A percentile compares a stretch with the other conserved stretches of the same genome.
phyloP scores from a whole-genome alignment of 1,284 basidiomycete species.

The Mycosarcoma maydis region DNA sequence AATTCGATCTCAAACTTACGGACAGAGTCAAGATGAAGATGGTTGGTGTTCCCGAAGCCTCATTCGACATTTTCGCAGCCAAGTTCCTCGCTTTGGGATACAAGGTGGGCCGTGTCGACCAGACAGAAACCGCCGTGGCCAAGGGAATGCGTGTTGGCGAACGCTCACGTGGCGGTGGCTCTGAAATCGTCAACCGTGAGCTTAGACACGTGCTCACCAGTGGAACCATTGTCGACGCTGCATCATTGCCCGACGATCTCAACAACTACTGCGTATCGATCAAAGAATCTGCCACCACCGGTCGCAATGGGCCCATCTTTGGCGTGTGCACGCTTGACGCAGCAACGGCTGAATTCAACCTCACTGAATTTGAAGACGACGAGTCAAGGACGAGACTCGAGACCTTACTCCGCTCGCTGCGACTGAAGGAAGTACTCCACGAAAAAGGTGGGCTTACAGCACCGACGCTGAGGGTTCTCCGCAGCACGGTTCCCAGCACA shows the following conservation, averaged over 20 bases:
- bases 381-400: slow-evolving; percentile 90
- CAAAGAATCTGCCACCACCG: slow-evolving; percentile 70
- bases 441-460: slow-evolving; percentile 76
- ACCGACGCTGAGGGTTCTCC: slow-evolving; percentile 53
- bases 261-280: slow-evolving; percentile 94
- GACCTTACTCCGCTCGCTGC: slow-evolving; percentile 89
- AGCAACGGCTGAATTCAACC: slow-evolving; percentile 92
- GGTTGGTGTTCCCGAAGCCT: slow-evolving; percentile 95
- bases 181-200: slow-evolving; percentile 73
- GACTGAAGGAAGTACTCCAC: slow-evolving; percentile 91
- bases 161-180: slow-evolving; percentile 69
- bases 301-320: slow-evolving; percentile 70
- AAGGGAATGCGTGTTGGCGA: slow-evolving; percentile 72
- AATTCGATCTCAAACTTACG: slow-evolving; percentile 72
- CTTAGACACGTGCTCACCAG: slow-evolving; percentile 95
- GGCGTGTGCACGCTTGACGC: slow-evolving; percentile 96
- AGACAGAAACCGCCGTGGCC: slow-evolving; percentile 87
- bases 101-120: slow-evolving; percentile 95
- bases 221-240: slow-evolving; percentile 92
- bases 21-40: slow-evolving; percentile 92
- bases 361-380: slow-evolving; percentile 91
- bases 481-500: slow-evolving; percentile 51
- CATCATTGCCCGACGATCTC: slow-evolving; percentile 89
- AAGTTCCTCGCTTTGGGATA: slow-evolving; percentile 76
- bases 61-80: slow-evolving; percentile 75